Evolutionary conservation across 352 stramenopile species (phyloP), one percentile per base, ranked within the genome.

Genomic region (Globisporangium echinulatum): DNA sequence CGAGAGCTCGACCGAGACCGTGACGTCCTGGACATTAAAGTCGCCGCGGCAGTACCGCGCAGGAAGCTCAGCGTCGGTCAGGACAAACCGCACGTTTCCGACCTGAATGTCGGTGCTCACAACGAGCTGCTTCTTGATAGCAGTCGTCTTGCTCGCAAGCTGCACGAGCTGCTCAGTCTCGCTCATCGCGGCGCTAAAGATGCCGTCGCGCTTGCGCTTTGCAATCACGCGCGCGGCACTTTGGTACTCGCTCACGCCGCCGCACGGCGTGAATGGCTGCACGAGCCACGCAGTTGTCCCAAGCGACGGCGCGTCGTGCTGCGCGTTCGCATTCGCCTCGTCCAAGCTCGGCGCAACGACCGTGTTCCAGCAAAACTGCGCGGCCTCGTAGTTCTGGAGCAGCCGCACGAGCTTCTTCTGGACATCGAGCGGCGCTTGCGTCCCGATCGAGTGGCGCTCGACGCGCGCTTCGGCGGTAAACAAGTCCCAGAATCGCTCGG

Each of bases 351-450:
- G 75, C 36, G 76, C 57, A 38, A 91, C 70, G 44, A 91, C 63
- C 10, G 67, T 66, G 43, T 88, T 69, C 79, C 79, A 91, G 36
- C 74, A 76, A 0, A 81, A 55, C 47, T 88, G 77, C 0, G 81
- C 81, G 0, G 79, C 79, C 48, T 88, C 77, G 51, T 87, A 88
- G 52, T 86, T 86, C 61, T 88, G 77, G 48, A 91, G 48, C 49
- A 91, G 47, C 7, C 81, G 79, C 39, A 91, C 71, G 13, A 91
- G 53, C 62, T 91, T 91, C 64, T 87, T 87, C 52, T 91, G 81
- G 17, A 88, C 62, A 62, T 85, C 75, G 19, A 87, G 37, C 17
- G 75, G 77, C 36, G 71, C 69, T 48, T 85, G 77, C 5, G 58
- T 56, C 1, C 67, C 66, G 33, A 87, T 62, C 10, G 61, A 74